Evolutionary conservation across 495 filamentous ascomycete species (phyloP).

Genomic region (Penicillium ucsense): DNA sequence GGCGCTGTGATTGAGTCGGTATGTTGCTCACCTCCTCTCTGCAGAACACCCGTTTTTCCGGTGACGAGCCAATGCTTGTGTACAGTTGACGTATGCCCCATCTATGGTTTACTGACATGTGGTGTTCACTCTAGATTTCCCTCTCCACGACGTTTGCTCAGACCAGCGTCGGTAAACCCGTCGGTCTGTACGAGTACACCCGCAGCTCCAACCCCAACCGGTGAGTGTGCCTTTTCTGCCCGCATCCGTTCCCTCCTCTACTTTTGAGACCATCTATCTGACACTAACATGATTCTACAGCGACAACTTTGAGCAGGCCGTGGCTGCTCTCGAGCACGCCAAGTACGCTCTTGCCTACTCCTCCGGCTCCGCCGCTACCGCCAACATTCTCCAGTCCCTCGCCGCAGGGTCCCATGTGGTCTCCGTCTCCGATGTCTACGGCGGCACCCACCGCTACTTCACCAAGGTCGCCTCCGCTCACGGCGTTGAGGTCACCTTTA

Average conservation of each 20-base stretch:
- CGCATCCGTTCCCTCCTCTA: not conserved
- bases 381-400: constrained; percentile 84
- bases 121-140: constrained; percentile 52
- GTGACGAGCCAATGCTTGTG: not conserved
- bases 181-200: constrained; percentile 84
- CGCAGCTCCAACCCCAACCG: constrained; percentile 89
- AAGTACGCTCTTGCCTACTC: constrained; percentile 91
- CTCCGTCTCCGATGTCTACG: constrained; percentile 94
- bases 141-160: constrained; percentile 92
- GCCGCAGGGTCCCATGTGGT: constrained; percentile 89
- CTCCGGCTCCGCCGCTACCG: constrained; percentile 90
- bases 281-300: constrained; percentile 17
- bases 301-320: constrained; percentile 82
- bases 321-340: constrained; percentile 86
- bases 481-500: constrained; percentile 90
- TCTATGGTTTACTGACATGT: too few species aligned
- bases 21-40: constrained; percentile 10
- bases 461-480: constrained; percentile 94
- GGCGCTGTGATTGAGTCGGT: constrained; percentile 90
- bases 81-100: too few species aligned
- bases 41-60: not conserved
- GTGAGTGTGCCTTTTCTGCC: constrained; percentile 17
- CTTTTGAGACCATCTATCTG: not conserved
- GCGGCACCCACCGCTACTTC: constrained; percentile 97
- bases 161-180: constrained; percentile 69